Evolutionary conservation across 495 filamentous ascomycete genomes (phyloP), one percentile per base, ranked within the genome.

Genomic region (Aspergillus affinis): DNA sequence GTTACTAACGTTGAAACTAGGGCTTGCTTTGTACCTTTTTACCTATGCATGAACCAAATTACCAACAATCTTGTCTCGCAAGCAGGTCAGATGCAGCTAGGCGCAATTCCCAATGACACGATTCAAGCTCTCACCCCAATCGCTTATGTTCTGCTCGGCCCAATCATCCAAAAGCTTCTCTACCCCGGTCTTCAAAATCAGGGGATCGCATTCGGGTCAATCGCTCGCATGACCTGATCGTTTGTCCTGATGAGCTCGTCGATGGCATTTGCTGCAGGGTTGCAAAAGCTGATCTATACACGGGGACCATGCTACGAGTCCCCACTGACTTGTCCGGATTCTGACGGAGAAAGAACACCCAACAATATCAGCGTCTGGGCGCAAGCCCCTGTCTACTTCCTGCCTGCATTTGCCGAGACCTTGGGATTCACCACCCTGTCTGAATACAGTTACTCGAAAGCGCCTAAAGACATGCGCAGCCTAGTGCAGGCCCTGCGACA

Each of bases 401-500:
- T 51, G 18, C 48, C 27, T 10, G 20, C 20, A n/a, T 51, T 51
- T 26, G 48, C 48, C 6, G 48, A 51, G 20, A 51, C 27, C 9
- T n/a, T 51, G 48, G 48, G 48, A 13, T 51, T 51, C 20, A 27
- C 48, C 13, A 23, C 48, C 1, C 48, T 51, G 7, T 23, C 48
- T 21, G 48, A 51, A 20, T 51, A 51, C 48, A 51, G 48, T 20
- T 51, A 51, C 48, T 51, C 48, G n/a, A 51, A 51, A 51, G 48
- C 48, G 6, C 48, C 48, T 2, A 51, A 51, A 10, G 48, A 51
- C 48, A 51, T 51, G 48, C 48, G 48, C 20, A 51, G 48, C 9
- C 9, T 51, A 20, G 48, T 23, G 48, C 48, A 51, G 20, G 48
- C 48, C 5, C 20, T 51, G 21, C 48, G 48, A 15, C 48, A 51